Evolutionary conservation across 192 early-diverging fungal genomes (phyloP).

Genomic region (Chytriomyces hyalinus): DNA sequence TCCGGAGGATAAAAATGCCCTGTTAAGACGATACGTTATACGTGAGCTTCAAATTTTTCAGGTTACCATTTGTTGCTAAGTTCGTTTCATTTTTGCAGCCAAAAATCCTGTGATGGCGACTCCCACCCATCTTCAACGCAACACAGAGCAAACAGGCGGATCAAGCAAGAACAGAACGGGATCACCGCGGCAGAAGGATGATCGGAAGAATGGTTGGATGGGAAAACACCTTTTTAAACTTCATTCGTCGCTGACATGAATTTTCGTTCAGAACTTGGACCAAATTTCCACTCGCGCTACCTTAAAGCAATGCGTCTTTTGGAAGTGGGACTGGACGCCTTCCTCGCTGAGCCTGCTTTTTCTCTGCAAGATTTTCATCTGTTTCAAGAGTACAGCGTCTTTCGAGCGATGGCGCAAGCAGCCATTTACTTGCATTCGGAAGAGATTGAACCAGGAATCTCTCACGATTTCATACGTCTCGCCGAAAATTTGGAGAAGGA

Average conservation of each 20-base stretch:
- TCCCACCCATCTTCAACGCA: not conserved
- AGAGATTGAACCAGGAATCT: not conserved
- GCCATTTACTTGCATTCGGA: not conserved
- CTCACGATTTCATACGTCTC: not conserved
- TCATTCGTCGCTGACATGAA: not conserved
- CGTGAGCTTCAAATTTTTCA: too few relatives aligned
- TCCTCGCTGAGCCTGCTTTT: not conserved
- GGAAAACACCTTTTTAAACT: too few relatives aligned
- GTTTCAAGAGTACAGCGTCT: not conserved
- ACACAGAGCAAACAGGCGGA: not conserved
- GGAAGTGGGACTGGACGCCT: not conserved
- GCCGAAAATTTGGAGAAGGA: not conserved
- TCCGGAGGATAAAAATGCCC: too few relatives aligned
- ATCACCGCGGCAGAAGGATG: not conserved
- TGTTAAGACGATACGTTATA: too few relatives aligned
- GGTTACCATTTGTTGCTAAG: too few relatives aligned
- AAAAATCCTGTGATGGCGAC: not conserved
- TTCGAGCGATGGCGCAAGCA: not conserved
- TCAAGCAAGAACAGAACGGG: not conserved
- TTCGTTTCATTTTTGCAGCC: too few relatives aligned
- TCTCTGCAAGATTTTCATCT: not conserved
- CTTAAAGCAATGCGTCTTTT: not conserved
- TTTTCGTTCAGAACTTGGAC: not conserved
- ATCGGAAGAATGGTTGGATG: not conserved
- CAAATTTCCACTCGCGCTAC: not conserved